phyloP scores from a whole-genome alignment of 2,329 filamentous ascomycete genomes.

The Nothophaeocryptopus gaeumannii region DNA sequence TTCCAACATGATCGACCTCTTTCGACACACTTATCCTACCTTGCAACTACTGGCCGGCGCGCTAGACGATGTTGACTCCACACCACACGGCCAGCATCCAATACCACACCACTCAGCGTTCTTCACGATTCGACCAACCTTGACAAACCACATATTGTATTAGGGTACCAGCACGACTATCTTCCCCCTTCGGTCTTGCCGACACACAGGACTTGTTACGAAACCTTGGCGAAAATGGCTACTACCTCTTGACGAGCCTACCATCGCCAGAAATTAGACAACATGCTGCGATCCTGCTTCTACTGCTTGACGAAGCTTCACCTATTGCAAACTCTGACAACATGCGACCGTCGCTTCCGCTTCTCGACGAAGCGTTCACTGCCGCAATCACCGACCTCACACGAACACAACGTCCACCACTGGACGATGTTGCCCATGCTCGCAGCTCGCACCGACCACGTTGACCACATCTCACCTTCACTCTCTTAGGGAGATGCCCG shows the following conservation, averaged over 20 bases:
- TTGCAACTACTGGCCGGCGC: constrained; percentile 10
- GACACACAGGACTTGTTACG: constrained; percentile 22
- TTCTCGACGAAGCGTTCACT: constrained; percentile 10
- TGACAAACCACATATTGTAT: constrained; percentile 3
- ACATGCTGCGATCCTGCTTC: constrained; percentile 10
- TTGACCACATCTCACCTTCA: constrained; percentile 34
- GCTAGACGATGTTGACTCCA: constrained; percentile 7
- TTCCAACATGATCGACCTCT: constrained; percentile 6
- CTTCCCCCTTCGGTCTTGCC: constrained; percentile 18
- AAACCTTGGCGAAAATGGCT: constrained; percentile 12
- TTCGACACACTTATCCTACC: constrained; percentile 14
- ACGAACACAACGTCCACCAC: no score
- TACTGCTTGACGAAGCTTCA: constrained; percentile 19
- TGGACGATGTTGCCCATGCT: no score
- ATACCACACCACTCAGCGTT: constrained; percentile 2
- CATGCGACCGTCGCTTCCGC: constrained; percentile 12
- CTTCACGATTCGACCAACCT: constrained; percentile 5
- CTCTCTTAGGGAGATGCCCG: constrained; percentile 29
- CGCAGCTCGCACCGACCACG: constrained; percentile 13
- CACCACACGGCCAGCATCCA: no score
- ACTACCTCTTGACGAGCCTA: constrained; percentile 19
- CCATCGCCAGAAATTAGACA: constrained; percentile 1
- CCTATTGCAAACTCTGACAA: constrained; percentile 2
- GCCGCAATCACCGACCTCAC: no score
- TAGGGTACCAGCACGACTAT: constrained; percentile 6